Base-by-base conservation (phyloP, 2,329 filamentous ascomycete genomes). In the Penicillium sp. region DNA sequence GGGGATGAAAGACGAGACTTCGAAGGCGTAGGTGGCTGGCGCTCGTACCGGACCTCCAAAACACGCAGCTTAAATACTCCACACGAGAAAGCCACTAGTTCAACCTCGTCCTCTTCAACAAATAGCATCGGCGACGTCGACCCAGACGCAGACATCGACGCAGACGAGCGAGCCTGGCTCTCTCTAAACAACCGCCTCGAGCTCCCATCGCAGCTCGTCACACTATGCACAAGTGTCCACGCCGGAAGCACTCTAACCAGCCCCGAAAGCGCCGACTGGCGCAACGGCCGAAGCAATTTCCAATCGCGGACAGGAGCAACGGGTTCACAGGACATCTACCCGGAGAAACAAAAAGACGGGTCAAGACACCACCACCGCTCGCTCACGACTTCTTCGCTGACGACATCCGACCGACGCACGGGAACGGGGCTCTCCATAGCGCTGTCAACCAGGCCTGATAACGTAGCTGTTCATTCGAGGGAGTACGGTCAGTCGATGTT, bases 1-100 rank as follows among this genome's bases (percentile, higher is more conserved):
- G 70, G 69, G 2, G 70, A 75, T 49, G 67, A 68, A 23, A 65
- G 70, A 47, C 72, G 75, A n/a, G 76, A 78, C 60, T 78, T 78
- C 56, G 76, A 78, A 67, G 76, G 76, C 4, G 69, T 78, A 6
- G 76, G 76, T 10, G 76, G 76, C 23, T 78, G 76, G 76, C 67
- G 73, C 37, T 67, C 64, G 10, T 67, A 60, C 41, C 27, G 47
- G 4, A 15, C 35, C 56, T 58, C 59, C 58, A 50, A 62, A 23
- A 61, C 55, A 6, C 62, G 60, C 17, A 68, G 62, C 43, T 49
- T 46, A 4, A n/a, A 27, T 15, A 21, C 17, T 25, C 3, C 15
- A 10, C 41, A 62, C 5, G 65, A 66, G 6, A 65, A 66, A 51
- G 48, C 62, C 21, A 58, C 66, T 25, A 62, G 62, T 42, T 67